These are phyloP conservation scores for Camellia granthamiana DNA, from an alignment of 148 eudicot genomes.

Conservation along the genomic window DNA sequence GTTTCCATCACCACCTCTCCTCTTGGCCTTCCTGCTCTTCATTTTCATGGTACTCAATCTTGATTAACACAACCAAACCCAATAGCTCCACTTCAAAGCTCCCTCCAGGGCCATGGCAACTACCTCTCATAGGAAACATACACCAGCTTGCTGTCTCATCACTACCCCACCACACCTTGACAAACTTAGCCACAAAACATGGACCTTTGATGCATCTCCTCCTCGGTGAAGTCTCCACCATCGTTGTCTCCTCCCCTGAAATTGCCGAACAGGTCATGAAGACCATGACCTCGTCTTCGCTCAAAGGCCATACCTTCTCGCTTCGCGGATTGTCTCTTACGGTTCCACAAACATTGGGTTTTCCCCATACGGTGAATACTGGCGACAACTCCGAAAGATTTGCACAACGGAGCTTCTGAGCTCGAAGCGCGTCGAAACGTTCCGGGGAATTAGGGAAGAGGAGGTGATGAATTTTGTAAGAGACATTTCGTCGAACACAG, in stretches of 20 bases:
- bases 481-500: neutral
- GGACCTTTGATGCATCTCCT: conserved; percentile 5
- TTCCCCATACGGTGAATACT: conserved; percentile 8
- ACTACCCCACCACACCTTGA: conserved; percentile 4
- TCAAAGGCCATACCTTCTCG: neutral
- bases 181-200: neutral
- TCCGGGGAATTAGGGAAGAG: conserved; percentile 4
- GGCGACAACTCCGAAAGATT: conserved; percentile 8
- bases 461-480: conserved; percentile 8
- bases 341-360: neutral
- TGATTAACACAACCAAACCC: neutral
- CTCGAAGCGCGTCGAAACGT: conserved; percentile 8
- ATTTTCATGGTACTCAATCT: neutral
- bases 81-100: neutral
- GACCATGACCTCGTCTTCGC: neutral
- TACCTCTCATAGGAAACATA: conserved; percentile 15
- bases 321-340: neutral
- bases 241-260: too few species aligned
- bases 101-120: conserved; percentile 1
- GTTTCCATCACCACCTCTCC: neutral
- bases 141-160: neutral
- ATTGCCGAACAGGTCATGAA: neutral
- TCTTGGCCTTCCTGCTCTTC: conserved; percentile 5
- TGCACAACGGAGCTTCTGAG: neutral
- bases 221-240: too few species aligned